These are phyloP conservation scores for Hortaea werneckii DNA, from an alignment of 2,329 filamentous ascomycete genomes.

Conservation along the genomic window DNA sequence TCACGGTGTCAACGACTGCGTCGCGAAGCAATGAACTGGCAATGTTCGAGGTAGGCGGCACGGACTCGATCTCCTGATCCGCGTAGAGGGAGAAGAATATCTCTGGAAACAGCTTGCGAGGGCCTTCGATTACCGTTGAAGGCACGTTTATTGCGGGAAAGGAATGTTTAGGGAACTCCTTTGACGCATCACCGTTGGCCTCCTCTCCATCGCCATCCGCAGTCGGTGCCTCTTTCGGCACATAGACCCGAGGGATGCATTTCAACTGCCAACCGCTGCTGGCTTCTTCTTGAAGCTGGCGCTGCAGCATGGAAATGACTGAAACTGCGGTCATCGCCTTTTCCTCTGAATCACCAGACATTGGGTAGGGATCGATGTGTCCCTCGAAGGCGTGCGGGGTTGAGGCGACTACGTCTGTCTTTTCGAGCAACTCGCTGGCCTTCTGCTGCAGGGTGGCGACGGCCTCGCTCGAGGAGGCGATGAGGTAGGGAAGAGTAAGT, in stretches of 20 bases:
- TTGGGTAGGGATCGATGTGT: constrained; percentile 73
- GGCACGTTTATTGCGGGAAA: constrained; percentile 72
- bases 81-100: constrained; percentile 88
- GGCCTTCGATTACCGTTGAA: constrained; percentile 61
- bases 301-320: constrained; percentile 71
- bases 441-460: constrained; percentile 59
- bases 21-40: constrained; percentile 78
- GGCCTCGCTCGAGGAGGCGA: constrained; percentile 47
- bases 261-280: constrained; percentile 63
- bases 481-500: constrained; percentile 82
- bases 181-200: constrained; percentile 50
- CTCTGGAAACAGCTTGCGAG: constrained; percentile 76
- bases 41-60: constrained; percentile 66
- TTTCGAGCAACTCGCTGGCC: constrained; percentile 72
- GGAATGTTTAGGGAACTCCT: constrained; percentile 49
- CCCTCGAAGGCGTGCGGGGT: constrained; percentile 77
- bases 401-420: constrained; percentile 88
- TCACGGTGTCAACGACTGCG: constrained; percentile 81
- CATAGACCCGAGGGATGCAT: constrained; percentile 50
- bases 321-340: constrained; percentile 57
- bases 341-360: constrained; percentile 41
- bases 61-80: constrained; percentile 72
- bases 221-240: constrained; percentile 17
- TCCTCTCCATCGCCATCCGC: constrained; percentile 32
- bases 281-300: constrained; percentile 71